phyloP scores from a whole-genome alignment of 352 stramenopile species.

The Aphanomyces invadans region DNA sequence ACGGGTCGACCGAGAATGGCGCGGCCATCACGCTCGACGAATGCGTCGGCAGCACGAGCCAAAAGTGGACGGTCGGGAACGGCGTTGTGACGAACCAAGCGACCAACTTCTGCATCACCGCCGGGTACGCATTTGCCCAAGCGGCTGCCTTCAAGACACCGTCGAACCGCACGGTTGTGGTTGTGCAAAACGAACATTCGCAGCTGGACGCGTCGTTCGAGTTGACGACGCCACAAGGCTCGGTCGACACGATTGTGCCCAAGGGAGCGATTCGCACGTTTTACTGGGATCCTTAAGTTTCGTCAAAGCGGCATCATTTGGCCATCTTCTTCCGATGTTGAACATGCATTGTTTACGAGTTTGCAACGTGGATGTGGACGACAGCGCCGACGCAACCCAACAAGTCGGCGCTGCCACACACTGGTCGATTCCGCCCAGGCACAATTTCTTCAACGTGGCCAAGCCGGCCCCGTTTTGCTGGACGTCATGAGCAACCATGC shows the following conservation, averaged over 20 bases:
- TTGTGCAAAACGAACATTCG: constrained; percentile 81
- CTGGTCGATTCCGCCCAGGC: too few species aligned
- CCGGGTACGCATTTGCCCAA: constrained; percentile 70
- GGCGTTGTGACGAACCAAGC: constrained; percentile 11
- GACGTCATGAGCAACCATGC: too few species aligned
- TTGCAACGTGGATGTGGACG: too few species aligned
- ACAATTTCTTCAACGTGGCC: too few species aligned
- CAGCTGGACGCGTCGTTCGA: constrained; percentile 51
- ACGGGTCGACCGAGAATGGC: constrained; percentile 46
- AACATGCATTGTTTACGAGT: too few species aligned
- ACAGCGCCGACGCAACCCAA: too few species aligned
- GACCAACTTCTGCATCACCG: constrained; percentile 47
- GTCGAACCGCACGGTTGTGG: constrained; percentile 63
- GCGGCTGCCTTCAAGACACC: constrained; percentile 63
- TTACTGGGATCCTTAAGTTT: constrained; percentile 34
- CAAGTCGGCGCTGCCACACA: too few species aligned
- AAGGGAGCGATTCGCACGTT: constrained; percentile 63
- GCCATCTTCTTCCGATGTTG: too few species aligned
- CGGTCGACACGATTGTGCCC: constrained; percentile 47
- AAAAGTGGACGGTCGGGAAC: neutral
- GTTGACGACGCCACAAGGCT: constrained; percentile 41
- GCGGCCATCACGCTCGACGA: constrained; percentile 36
- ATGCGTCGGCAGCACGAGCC: neutral
- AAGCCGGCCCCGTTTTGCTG: too few species aligned
- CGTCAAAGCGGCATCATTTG: neutral